A percentile compares a stretch with the other conserved stretches of the same genome.
Evolutionary conservation across 176 grass and related monocot genomes (phyloP).

Genomic region (Eragrostis curvula): DNA sequence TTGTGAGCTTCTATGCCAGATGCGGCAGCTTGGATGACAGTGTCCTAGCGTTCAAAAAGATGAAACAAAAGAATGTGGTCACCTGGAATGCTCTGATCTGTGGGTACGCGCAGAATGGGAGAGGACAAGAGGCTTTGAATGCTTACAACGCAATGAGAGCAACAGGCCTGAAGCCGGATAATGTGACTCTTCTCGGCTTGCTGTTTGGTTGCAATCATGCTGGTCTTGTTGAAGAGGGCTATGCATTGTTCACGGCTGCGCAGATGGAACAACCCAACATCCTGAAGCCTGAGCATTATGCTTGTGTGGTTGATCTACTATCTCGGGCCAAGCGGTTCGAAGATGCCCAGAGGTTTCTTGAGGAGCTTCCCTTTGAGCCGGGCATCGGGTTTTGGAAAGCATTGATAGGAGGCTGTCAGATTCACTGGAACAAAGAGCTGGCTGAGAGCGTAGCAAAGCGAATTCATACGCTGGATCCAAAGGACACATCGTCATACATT

Average conservation of each 20-base stretch:
- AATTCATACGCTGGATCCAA: constrained; percentile 60
- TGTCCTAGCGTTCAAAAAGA: constrained; percentile 58
- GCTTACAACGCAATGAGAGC: constrained; percentile 64
- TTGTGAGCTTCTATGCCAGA: constrained; percentile 84
- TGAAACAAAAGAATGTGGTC: constrained; percentile 58
- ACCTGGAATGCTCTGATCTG: constrained; percentile 86
- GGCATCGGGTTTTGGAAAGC: constrained; percentile 92
- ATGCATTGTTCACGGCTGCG: constrained; percentile 51
- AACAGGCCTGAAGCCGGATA: constrained; percentile 51
- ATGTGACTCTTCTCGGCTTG: constrained; percentile 66
- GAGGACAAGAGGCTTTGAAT: constrained; percentile 62
- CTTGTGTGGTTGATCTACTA: constrained; percentile 75
- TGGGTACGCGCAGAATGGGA: constrained; percentile 68
- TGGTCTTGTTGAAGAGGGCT: constrained; percentile 73
- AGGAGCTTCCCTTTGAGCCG: constrained; percentile 70
- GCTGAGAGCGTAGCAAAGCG: constrained; percentile 42
- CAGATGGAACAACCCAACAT: constrained; percentile 55
- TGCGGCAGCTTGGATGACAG: constrained; percentile 83
- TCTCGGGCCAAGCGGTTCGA: constrained; percentile 62
- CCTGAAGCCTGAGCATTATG: constrained; percentile 77
- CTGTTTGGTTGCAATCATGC: constrained; percentile 85
- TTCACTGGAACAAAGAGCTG: constrained; percentile 64
- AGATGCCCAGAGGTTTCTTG: constrained; percentile 69
- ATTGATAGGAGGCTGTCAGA: constrained; percentile 65
- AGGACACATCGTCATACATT: constrained; percentile 77